Percentiles rank a stretch among this genome's conserved stretches.
Conservation (phyloP, 352 stramenopile species). For the Thraustochytrium striatum region DNA sequence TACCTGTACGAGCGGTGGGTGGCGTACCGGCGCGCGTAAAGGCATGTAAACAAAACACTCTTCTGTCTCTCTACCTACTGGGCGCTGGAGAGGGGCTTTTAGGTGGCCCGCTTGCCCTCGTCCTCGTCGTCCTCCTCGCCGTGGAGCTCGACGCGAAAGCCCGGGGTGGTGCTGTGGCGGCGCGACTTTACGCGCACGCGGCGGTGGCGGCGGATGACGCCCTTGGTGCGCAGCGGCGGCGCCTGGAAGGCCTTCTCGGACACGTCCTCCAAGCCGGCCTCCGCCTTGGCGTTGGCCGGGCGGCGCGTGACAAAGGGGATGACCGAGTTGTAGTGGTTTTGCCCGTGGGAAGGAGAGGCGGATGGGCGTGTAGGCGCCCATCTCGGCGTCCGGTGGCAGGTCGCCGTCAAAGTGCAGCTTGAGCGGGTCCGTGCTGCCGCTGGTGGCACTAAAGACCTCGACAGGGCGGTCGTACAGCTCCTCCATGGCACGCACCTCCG, state of each 20-base stretch:
- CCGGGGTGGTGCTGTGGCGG: not conserved
- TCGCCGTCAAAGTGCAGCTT: conserved; percentile 48
- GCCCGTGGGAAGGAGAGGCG: conserved; percentile 50
- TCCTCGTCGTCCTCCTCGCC: conserved; percentile 14
- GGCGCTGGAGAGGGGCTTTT: too few species aligned
- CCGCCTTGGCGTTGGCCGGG: not conserved
- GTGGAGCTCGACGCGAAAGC: conserved; percentile 24
- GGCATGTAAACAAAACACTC: too few species aligned
- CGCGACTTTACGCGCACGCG: not conserved
- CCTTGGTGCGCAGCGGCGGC: not conserved
- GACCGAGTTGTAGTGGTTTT: conserved; percentile 54
- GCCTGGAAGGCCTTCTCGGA: not conserved
- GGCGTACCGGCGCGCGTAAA: too few species aligned
- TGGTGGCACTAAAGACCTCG: conserved; percentile 22
- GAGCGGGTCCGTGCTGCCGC: conserved; percentile 22
- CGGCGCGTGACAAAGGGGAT: conserved; percentile 7
- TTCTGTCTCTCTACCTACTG: too few species aligned
- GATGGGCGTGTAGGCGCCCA: conserved; percentile 47
- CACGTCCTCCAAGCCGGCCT: not conserved
- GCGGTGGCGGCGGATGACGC: conserved; percentile 25
- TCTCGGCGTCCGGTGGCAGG: conserved; percentile 22
- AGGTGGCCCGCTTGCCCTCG: not conserved
- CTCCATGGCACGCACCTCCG: conserved; percentile 88
- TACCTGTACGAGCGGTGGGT: conserved; percentile 1
- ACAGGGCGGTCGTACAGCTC: conserved; percentile 74